phyloP scores from a whole-genome alignment of 2,329 filamentous ascomycete genomes.

The Botryotinia calthae region DNA sequence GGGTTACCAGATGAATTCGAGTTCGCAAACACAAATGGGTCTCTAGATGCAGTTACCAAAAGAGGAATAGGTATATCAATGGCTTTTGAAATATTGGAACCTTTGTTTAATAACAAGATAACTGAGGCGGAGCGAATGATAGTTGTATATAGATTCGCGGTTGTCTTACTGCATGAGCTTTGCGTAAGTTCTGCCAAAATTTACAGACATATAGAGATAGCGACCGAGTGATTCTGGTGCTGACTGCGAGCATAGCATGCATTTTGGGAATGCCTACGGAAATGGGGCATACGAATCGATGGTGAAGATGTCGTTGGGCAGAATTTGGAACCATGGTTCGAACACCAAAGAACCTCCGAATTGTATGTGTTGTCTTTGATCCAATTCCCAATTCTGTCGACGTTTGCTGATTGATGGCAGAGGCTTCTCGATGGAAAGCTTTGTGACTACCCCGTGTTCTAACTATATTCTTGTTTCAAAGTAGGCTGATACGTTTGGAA shows the following conservation, averaged over 20 bases:
- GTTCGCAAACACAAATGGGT: neutral
- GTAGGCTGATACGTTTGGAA: neutral
- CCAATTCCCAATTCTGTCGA: neutral
- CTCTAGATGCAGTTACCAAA: neutral
- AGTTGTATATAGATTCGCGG: neutral
- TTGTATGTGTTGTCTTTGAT: neutral
- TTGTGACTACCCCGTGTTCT: neutral
- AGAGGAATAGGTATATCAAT: constrained; percentile 7
- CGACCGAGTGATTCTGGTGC: neutral
- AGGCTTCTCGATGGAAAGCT: constrained; percentile 17
- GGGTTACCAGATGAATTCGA: constrained; percentile 5
- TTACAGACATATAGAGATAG: neutral
- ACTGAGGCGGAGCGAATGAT: constrained; percentile 5
- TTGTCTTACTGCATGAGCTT: constrained; percentile 10
- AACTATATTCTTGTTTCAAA: no score
- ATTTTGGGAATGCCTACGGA: constrained; percentile 2
- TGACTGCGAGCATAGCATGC: constrained; percentile 8
- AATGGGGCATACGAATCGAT: neutral
- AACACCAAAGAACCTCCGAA: constrained; percentile 11
- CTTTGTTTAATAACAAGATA: constrained; percentile 11
- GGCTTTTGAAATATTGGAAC: constrained; percentile 14
- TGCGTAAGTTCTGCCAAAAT: neutral
- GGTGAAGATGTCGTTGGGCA: neutral
- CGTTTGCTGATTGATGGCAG: neutral
- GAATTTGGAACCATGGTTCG: constrained; percentile 12